These are phyloP conservation scores for sorghum (Sorghum bicolor) DNA, from an alignment of 176 grass and related monocot species.

Conservation along the genomic window DNA sequence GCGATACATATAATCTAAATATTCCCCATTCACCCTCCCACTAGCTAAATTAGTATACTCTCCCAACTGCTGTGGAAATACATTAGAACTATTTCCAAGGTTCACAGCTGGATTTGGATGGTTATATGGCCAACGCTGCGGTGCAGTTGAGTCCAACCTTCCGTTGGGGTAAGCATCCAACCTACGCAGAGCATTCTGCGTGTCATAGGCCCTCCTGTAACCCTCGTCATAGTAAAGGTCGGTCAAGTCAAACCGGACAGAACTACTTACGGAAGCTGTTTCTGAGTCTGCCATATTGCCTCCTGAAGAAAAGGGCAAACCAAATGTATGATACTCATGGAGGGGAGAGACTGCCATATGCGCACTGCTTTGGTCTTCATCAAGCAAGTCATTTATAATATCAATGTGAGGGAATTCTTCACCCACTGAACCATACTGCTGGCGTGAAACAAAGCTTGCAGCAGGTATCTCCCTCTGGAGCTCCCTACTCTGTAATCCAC, in stretches of 20 bases:
- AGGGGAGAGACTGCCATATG: constrained; percentile 29
- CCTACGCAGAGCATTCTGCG: constrained; percentile 41
- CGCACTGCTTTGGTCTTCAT: constrained; percentile 63
- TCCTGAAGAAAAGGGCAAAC: constrained; percentile 40
- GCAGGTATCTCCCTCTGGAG: constrained; percentile 39
- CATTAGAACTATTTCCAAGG: constrained; percentile 35
- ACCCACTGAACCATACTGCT: constrained; percentile 46
- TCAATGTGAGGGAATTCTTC: constrained; percentile 94
- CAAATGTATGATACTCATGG: constrained; percentile 45
- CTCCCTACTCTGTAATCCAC: constrained; percentile 25
- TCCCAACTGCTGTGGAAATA: constrained; percentile 34
- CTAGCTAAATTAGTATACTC: constrained; percentile 49
- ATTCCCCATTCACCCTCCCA: constrained; percentile 44
- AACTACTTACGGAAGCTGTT: constrained; percentile 36
- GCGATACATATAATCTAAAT: constrained; percentile 56
- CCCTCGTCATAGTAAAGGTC: constrained; percentile 46
- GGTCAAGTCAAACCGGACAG: constrained; percentile 39
- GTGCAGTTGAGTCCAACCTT: constrained; percentile 31
- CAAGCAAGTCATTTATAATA: constrained; percentile 95
- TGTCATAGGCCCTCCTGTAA: constrained; percentile 37
- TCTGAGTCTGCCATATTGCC: constrained; percentile 37
- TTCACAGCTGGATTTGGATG: constrained; percentile 48
- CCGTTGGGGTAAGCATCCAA: constrained; percentile 45
- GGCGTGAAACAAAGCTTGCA: constrained; percentile 29
- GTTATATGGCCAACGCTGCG: constrained; percentile 44